These are phyloP conservation scores for Aspergillus fructus DNA, from an alignment of 2,329 filamentous ascomycete genomes.

Conservation along the genomic window DNA sequence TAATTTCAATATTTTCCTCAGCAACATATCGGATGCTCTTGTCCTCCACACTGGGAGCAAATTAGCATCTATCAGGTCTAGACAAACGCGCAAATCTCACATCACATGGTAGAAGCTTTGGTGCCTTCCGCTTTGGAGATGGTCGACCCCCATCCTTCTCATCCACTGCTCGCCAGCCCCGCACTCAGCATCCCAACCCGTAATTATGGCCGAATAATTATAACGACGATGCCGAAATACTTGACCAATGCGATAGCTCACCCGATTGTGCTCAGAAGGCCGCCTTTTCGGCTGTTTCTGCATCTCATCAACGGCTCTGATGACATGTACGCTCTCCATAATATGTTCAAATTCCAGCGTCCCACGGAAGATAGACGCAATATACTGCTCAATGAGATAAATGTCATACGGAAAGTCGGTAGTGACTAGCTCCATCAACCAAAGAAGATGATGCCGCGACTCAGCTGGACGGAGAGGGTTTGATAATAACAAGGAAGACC, in stretches of 20 bases:
- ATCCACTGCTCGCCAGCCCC: conserved; percentile 63
- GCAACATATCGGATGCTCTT: conserved; percentile 72
- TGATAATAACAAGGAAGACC: conserved; percentile 63
- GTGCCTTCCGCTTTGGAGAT: conserved; percentile 56
- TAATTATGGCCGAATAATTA: conserved; percentile 75
- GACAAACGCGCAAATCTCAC: conserved; percentile 44
- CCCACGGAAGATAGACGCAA: conserved; percentile 60
- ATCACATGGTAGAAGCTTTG: conserved; percentile 84
- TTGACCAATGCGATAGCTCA: conserved; percentile 73
- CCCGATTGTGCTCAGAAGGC: conserved; percentile 37
- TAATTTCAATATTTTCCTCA: conserved; percentile 74
- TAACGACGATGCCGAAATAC: conserved; percentile 82
- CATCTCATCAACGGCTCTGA: conserved; percentile 57
- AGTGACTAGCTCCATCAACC: conserved; percentile 64
- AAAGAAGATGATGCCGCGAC: conserved; percentile 63
- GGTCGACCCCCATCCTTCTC: conserved; percentile 62
- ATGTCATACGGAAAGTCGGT: conserved; percentile 69
- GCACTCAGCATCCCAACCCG: conserved; percentile 75
- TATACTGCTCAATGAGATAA: conserved; percentile 67
- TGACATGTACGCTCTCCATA: conserved; percentile 53
- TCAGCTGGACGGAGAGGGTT: conserved; percentile 44
- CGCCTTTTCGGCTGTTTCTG: conserved; percentile 49
- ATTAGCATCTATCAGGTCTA: conserved; percentile 12
- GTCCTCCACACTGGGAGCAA: conserved; percentile 59
- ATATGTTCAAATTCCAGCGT: conserved; percentile 56